A percentile compares a stretch with the other conserved stretches of the same genome.
Conservation (phyloP, 371 early-diverging fungal genomes). For the Actinomortierella wolfii region DNA sequence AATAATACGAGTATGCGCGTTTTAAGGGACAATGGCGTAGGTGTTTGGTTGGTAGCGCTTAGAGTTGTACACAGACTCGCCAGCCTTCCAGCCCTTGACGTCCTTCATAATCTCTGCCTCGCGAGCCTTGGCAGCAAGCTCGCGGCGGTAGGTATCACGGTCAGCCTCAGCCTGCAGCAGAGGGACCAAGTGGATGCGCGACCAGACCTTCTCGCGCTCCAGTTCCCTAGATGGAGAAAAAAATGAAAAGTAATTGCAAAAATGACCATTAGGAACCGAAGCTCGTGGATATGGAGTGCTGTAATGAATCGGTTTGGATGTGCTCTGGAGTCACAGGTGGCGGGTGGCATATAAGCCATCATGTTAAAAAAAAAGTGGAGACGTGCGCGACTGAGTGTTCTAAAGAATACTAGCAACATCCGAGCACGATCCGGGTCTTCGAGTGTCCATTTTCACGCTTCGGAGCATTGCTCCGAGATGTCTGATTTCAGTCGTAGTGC, state of each 20-base stretch:
- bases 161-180: conserved; percentile 94
- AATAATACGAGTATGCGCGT: neutral
- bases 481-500: too few relatives aligned
- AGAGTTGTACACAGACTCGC: conserved; percentile 87
- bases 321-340: too few relatives aligned
- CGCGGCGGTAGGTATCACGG: conserved; percentile 89
- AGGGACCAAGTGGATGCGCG: conserved; percentile 88
- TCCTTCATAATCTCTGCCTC: conserved; percentile 91
- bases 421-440: too few relatives aligned
- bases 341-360: too few relatives aligned
- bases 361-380: too few relatives aligned
- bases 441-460: too few relatives aligned
- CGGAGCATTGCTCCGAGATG: too few relatives aligned
- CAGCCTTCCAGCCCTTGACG: conserved; percentile 81
- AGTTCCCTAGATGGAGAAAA: conserved; percentile 71
- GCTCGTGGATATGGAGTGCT: too few relatives aligned
- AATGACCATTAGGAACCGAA: too few relatives aligned
- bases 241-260: neutral
- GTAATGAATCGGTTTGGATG: too few relatives aligned
- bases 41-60: conserved; percentile 59
- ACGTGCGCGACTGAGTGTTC: too few relatives aligned
- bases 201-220: conserved; percentile 92
- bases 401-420: too few relatives aligned
- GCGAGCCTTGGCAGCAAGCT: conserved; percentile 71
- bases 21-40: conserved; percentile 34